These are phyloP conservation scores for Lodderomyces theae DNA, from an alignment of 1,139 yeast genomes.

Conservation along the genomic window DNA sequence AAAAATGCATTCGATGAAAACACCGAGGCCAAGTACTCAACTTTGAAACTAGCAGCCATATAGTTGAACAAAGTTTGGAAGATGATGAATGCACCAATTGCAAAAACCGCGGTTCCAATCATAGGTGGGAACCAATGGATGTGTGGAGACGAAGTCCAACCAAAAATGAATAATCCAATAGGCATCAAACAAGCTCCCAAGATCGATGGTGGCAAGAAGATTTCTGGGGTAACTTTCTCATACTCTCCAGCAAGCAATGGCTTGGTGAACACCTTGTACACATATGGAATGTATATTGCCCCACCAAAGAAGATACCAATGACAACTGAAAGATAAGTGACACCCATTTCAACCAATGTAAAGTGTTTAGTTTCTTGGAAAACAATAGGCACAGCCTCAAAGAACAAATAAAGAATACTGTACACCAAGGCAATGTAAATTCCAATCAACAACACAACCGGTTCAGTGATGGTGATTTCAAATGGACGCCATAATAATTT, in stretches of 20 bases:
- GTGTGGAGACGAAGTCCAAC: constrained; percentile 28
- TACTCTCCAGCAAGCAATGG: constrained; percentile 31
- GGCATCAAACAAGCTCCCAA: constrained; percentile 30
- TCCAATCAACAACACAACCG: constrained; percentile 31
- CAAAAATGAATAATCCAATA: constrained; percentile 31
- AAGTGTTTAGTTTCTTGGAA: constrained; percentile 23
- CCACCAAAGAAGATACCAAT: constrained; percentile 23
- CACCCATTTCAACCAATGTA: constrained; percentile 27
- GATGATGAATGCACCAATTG: constrained; percentile 29
- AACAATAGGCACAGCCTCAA: constrained; percentile 35
- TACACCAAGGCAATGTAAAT: constrained; percentile 31
- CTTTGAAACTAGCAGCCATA: constrained; percentile 56
- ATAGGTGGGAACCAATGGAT: constrained; percentile 35
- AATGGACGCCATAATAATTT: constrained; percentile 31
- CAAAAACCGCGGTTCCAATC: constrained; percentile 28
- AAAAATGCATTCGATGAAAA: constrained; percentile 31
- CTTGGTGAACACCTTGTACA: constrained; percentile 21
- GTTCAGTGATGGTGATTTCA: constrained; percentile 30
- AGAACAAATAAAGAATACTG: constrained; percentile 32
- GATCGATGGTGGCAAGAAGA: constrained; percentile 52
- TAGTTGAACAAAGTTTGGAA: constrained; percentile 45
- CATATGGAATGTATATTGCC: constrained; percentile 20
- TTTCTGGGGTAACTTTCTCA: constrained; percentile 52
- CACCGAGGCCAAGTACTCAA: constrained; percentile 29
- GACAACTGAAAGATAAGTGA: constrained; percentile 21